Evolutionary conservation across 768 basidiomycete genomes (phyloP).

Genomic region (Lactarius tabidus): DNA sequence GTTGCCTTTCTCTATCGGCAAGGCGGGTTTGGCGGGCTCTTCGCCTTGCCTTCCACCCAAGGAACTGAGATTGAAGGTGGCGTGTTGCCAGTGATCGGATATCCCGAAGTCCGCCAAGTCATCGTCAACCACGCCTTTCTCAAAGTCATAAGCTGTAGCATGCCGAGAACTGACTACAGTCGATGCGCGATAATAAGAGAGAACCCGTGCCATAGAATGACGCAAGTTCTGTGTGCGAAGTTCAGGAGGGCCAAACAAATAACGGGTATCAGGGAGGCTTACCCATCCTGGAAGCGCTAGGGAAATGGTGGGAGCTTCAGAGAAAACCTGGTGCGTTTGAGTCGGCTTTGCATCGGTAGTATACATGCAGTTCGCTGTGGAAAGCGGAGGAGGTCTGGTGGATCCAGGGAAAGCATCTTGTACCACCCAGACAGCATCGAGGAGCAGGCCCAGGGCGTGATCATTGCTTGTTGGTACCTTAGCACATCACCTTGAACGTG

Average conservation of each 20-base stretch:
- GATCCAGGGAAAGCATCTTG: constrained; percentile 4
- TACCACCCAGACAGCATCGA: constrained; percentile 2
- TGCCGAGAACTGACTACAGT: not conserved
- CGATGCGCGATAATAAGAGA: constrained; percentile 9
- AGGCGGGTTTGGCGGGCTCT: constrained; percentile 6
- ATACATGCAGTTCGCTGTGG: constrained; percentile 11
- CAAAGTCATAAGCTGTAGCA: constrained; percentile 3
- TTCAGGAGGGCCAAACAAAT: not conserved
- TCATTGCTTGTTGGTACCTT: not conserved
- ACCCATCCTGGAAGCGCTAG: constrained; percentile 19
- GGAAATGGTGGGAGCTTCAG: constrained; percentile 13
- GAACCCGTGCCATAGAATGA: constrained; percentile 13
- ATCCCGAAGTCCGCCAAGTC: constrained; percentile 4
- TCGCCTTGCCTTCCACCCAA: not conserved
- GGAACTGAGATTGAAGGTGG: not conserved
- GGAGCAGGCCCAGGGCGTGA: constrained; percentile 2
- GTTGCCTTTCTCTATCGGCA: constrained; percentile 2
- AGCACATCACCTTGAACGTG: constrained; percentile 5
- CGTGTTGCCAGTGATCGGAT: not conserved
- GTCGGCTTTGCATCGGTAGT: not conserved
- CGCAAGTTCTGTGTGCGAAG: constrained; percentile 8
- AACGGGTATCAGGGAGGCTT: not conserved
- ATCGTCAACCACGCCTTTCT: constrained; percentile 7
- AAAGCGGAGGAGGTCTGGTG: not conserved
- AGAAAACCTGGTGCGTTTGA: constrained; percentile 16